Percentiles rank a stretch among this genome's conserved stretches.
These are phyloP conservation scores for Aotearoamyces nothofagi DNA, from an alignment of 2,329 filamentous ascomycete species.

Conservation along the genomic window DNA sequence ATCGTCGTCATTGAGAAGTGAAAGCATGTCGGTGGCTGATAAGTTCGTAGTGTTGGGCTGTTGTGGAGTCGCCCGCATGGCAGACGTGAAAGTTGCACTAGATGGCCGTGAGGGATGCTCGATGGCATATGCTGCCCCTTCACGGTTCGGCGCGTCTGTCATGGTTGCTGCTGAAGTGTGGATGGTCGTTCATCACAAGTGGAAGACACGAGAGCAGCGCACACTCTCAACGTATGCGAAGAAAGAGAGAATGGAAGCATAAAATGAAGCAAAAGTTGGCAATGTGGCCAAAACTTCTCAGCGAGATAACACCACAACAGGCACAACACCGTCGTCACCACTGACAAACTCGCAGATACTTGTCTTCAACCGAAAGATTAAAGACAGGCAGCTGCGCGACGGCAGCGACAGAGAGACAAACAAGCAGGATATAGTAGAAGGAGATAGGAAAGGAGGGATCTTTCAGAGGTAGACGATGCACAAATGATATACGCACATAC, in stretches of 20 bases:
- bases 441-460: too few species aligned
- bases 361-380: constrained; percentile 3
- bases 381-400: constrained; percentile 10
- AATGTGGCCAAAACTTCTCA: constrained; percentile 8
- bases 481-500: too few species aligned
- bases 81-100: neutral
- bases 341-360: constrained; percentile 9
- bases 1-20: constrained; percentile 3
- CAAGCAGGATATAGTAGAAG: too few species aligned
- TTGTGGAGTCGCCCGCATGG: too few species aligned
- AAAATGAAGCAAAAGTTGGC: constrained; percentile 6
- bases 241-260: constrained; percentile 1
- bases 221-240: constrained; percentile 1
- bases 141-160: neutral
- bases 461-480: too few species aligned
- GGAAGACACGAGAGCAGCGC: constrained; percentile 2
- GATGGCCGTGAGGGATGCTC: constrained; percentile 1
- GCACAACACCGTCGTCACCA: too few species aligned
- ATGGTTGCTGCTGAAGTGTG: neutral
- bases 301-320: constrained; percentile 9
- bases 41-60: too few species aligned
- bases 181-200: neutral
- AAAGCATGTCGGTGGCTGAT: too few species aligned
- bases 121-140: neutral
- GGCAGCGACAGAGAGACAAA: too few species aligned